Base-by-base conservation (phyloP, 345 rosid species). In the Eucalyptus decipiens region DNA sequence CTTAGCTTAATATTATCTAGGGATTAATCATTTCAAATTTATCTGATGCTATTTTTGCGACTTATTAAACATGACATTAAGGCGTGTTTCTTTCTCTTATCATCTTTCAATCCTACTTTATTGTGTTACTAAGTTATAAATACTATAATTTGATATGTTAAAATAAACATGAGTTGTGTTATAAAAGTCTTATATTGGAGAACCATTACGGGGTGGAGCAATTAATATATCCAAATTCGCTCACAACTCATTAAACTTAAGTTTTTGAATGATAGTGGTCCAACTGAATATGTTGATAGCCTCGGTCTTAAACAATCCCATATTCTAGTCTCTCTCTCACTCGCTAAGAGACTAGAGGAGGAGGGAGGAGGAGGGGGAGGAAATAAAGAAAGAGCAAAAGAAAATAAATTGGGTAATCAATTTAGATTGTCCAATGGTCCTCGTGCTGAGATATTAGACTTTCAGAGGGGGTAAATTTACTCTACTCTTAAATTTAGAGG, bases 351-450 rank as follows among this genome's bases (percentile, higher is more conserved):
- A 56, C 62, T 56, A 23, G 60, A 54, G 11, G 0, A 54, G 26
- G 30, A 24, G 28, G n/a, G 13, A 0, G 62, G 3, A 0, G 6
- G 50, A 2, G 5, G 11, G 1, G 12, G 0, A 58, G n/a, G n/a
- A 58, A 58, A 58, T 58, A 58, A 58, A 58, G n/a, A 58, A 5
- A 26, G 65, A 58, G 65, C 65, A 58, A 58, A 58, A 58, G 0
- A 58, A 58, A 26, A 56, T 21, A 23, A 56, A 0, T 23, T 56
- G 26, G 65, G 65, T 11, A 1, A 58, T 58, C 65, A 26, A 11
- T 28, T 62, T 4, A 7, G 1, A 28, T 30, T 62, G 9, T 28
- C 32, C 65, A 58, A 26, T 2, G 65, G 65, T 58, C 65, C n/a
- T 26, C 6, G n/a, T 58, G 65, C 65, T 58, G 0, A 58, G 65